Evolutionary conservation across 2,329 filamentous ascomycete genomes (phyloP), one percentile per base, ranked within the genome.

Genomic region (Ilyonectria robusta): DNA sequence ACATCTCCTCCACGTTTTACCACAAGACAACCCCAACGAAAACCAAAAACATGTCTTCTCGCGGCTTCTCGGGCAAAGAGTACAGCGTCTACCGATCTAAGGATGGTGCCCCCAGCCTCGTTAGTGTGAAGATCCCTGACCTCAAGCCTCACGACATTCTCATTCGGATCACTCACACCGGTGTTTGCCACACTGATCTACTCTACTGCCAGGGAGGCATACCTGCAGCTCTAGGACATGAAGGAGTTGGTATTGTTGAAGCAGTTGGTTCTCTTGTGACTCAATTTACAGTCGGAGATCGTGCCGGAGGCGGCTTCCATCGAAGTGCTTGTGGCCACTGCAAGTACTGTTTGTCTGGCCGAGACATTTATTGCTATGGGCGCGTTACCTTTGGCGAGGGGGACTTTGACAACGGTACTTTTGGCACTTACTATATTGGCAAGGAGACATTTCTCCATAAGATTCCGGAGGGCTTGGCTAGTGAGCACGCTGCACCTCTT

Each of bases 301-400:
- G 78, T 8, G 87, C 88, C n/a, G 69, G 69, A 6, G 51, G 69
- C 2, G 3, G 75, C 87, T 57, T 82, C 84, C 69, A 81, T 80
- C 26, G 83, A 80, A 70, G 84, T 87, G 67, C 82, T 78, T 89
- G 87, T 73, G 83, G 81, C 1, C 80, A 78, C 2, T 89, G 87
- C 75, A 74, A 77, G 29, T 85, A 83, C 74, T 88, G 86, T 72
- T 80, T 69, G 1, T 53, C 57, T 8, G 69, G 69, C 13, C 26
- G 47, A 15, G 69, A 69, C 15, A 69, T 66, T 23, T 62, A 57
- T 35, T 70, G 69, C 50, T 54, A 59, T 37, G 23, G 62, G 6
- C 66, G 66, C 19, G 61, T 62, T 21, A 60, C 69, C 13, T 65
- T 57, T 21, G 69, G 69, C n/a, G 40, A 40, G 9, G 66, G 46